Conservation (phyloP, 2,329 filamentous ascomycete genomes). For the Juglanconis oblonga region DNA sequence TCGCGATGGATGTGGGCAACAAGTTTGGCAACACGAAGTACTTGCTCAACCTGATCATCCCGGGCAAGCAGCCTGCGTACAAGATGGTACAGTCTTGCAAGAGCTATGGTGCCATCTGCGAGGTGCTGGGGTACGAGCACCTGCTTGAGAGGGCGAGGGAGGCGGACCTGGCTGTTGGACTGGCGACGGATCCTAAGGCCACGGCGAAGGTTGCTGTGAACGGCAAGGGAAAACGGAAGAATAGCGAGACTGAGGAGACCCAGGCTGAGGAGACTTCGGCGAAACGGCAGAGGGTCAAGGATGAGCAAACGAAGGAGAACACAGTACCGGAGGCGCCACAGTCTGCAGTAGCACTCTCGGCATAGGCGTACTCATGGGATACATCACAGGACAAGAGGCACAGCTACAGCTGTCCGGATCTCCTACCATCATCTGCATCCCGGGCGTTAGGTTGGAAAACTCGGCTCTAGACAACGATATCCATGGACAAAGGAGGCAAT, state of each 20-base stretch:
- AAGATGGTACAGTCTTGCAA: constrained; percentile 61
- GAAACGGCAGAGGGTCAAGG: constrained; percentile 6
- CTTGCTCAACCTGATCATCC: constrained; percentile 78
- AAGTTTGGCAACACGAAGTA: constrained; percentile 92
- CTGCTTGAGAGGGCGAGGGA: constrained; percentile 62
- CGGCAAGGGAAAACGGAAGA: constrained; percentile 10
- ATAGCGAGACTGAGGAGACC: not conserved
- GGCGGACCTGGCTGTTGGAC: constrained; percentile 61
- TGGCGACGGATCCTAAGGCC: constrained; percentile 48
- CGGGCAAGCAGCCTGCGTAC: constrained; percentile 69
- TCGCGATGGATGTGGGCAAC: constrained; percentile 76
- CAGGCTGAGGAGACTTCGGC: not conserved
- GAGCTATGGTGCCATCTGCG: constrained; percentile 68
- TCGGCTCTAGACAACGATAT: constrained; percentile 18
- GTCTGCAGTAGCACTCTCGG: constrained; percentile 13
- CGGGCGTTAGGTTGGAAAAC: constrained; percentile 3
- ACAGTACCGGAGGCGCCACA: not conserved
- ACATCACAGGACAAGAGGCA: not conserved
- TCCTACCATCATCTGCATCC: not conserved
- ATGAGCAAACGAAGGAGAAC: not conserved
- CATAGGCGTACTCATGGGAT: not conserved
- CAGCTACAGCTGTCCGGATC: not conserved
- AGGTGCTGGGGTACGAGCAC: constrained; percentile 61
- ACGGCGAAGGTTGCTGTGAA: not conserved
- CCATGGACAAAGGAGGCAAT: not conserved